Evolutionary conservation across 108 stramenopile genomes (phyloP).

Genomic region (Pseudonitzschia multiseries): DNA sequence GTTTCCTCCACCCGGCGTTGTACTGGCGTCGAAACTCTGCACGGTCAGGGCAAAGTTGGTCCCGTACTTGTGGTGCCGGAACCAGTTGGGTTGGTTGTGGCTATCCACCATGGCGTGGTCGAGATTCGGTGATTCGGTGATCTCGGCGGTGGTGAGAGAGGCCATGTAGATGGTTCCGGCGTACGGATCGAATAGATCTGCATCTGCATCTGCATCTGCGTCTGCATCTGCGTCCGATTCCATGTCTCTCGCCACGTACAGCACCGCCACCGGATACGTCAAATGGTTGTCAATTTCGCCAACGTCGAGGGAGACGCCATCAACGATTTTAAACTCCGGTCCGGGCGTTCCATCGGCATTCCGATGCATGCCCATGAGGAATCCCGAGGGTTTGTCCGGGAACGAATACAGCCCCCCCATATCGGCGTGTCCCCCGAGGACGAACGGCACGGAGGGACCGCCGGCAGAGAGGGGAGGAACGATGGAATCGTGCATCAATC

Average conservation of each 20-base stretch:
- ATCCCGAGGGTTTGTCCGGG: not conserved
- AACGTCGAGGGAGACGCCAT: not conserved
- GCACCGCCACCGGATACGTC: not conserved
- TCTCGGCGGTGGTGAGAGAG: conserved; percentile 10
- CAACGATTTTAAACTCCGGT: not conserved
- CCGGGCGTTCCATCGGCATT: too few species aligned
- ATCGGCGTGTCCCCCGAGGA: conserved; percentile 20
- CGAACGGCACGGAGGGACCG: not conserved
- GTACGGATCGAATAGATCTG: not conserved
- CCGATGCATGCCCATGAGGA: not conserved
- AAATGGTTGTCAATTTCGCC: not conserved
- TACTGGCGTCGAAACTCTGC: not conserved
- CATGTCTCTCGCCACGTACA: too few species aligned
- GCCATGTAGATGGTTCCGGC: conserved; percentile 18
- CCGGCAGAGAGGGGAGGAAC: too few species aligned
- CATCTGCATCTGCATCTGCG: not conserved
- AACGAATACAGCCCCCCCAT: conserved; percentile 1
- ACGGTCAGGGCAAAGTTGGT: conserved; percentile 23
- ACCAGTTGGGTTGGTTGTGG: conserved; percentile 24
- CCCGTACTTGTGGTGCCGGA: conserved; percentile 21
- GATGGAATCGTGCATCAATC: too few species aligned
- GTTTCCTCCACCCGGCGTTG: not conserved
- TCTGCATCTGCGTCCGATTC: too few species aligned
- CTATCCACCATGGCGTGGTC: not conserved
- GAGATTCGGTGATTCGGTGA: not conserved